A percentile compares a stretch with the other conserved stretches of the same genome.
Conservation (phyloP, 257 asterid genomes). For the Fraxinus pennsylvanica region DNA sequence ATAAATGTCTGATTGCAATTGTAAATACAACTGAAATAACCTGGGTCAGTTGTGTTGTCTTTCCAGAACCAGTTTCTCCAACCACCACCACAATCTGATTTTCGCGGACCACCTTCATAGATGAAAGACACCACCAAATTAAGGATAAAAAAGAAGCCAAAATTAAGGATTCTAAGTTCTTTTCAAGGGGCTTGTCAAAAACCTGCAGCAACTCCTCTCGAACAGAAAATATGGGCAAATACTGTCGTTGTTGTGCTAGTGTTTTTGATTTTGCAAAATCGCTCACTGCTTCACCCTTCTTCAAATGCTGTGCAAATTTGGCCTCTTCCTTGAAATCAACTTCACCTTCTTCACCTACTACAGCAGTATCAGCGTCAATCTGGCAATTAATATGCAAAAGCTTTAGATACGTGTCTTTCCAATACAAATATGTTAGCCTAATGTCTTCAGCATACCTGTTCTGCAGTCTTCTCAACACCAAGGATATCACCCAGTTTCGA, state of each 20-base stretch:
- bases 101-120: slow-evolving; percentile 79
- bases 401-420: slow-evolving; percentile 24
- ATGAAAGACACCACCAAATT: background rate
- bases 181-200: background rate
- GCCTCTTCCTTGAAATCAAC: slow-evolving; percentile 95
- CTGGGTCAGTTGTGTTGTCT: slow-evolving; percentile 97
- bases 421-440: background rate
- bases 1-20: background rate
- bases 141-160: background rate
- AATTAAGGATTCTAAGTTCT: background rate
- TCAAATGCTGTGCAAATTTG: slow-evolving; percentile 85
- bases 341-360: slow-evolving; percentile 94
- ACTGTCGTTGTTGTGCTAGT: slow-evolving; percentile 77
- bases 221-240: slow-evolving; percentile 89
- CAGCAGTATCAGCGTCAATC: slow-evolving; percentile 98
- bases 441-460: slow-evolving; percentile 57
- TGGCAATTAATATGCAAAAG: slow-evolving; percentile 35
- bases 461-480: slow-evolving; percentile 94
- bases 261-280: slow-evolving; percentile 80
- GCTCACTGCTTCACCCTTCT: slow-evolving; percentile 80
- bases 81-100: slow-evolving; percentile 94
- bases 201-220: slow-evolving; percentile 97
- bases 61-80: slow-evolving; percentile 99
- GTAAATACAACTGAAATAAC: slow-evolving; percentile 34
- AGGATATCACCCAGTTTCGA: slow-evolving; percentile 91